phyloP scores from a whole-genome alignment of 164 flowering plant species.

The Vitis vinifera region DNA sequence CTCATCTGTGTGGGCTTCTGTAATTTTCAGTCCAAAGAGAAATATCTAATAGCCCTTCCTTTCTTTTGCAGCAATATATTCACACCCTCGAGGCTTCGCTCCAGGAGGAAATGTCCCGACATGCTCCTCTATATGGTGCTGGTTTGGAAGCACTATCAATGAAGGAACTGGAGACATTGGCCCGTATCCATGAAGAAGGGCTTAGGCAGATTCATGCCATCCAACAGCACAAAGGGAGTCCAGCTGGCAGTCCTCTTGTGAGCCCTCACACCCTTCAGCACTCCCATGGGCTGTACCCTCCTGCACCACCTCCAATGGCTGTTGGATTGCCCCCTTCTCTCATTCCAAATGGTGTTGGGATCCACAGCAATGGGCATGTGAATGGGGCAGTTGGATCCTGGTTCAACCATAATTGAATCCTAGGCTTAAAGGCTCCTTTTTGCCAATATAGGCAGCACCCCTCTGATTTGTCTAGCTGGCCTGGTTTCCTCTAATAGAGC shows the following conservation, averaged over 20 bases:
- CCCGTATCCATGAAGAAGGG: constrained; percentile 95
- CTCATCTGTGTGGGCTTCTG: too few species aligned
- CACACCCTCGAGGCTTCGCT: constrained; percentile 70
- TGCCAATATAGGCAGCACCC: neutral
- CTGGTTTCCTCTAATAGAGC: constrained; percentile 5
- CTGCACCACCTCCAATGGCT: constrained; percentile 59
- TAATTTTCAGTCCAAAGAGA: too few species aligned
- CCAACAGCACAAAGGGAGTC: constrained; percentile 69
- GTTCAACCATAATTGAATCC: constrained; percentile 63
- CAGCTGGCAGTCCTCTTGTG: constrained; percentile 61
- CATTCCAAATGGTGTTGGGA: constrained; percentile 65
- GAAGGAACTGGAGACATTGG: constrained; percentile 88
- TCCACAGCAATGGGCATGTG: constrained; percentile 81
- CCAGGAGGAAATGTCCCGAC: constrained; percentile 96
- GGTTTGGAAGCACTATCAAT: constrained; percentile 88
- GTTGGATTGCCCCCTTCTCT: constrained; percentile 61
- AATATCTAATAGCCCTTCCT: too few species aligned
- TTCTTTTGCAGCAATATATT: constrained; percentile 77
- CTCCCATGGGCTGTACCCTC: constrained; percentile 56
- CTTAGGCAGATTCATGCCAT: constrained; percentile 82
- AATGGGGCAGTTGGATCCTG: constrained; percentile 80
- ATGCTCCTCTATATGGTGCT: constrained; percentile 97
- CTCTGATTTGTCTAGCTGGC: neutral
- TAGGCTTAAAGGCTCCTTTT: too few species aligned
- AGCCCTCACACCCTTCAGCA: constrained; percentile 58